A percentile compares a stretch with the other conserved stretches of the same genome.
These are phyloP conservation scores for Cryptococcus sp. DNA, from an alignment of 1,284 basidiomycete species.

Conservation along the genomic window DNA sequence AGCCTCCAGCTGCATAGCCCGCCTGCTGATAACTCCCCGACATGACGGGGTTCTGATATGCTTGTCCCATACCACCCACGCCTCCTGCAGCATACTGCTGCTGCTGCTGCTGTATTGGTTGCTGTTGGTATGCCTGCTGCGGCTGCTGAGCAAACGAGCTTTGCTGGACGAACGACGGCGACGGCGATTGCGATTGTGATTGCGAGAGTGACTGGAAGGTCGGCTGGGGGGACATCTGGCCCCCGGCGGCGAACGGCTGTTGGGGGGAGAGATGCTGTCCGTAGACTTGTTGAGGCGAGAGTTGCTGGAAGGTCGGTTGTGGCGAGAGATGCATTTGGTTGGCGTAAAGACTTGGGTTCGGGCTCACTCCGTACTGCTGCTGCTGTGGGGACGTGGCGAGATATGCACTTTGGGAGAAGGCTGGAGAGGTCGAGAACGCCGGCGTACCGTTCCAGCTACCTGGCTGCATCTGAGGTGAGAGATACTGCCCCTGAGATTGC, in stretches of 20 bases:
- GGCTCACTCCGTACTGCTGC: slow-evolving; percentile 3
- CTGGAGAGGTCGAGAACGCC: not conserved
- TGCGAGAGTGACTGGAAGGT: slow-evolving; percentile 1
- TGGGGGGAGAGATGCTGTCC: slow-evolving; percentile 1
- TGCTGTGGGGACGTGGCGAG: slow-evolving; percentile 2
- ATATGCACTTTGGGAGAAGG: too few species aligned
- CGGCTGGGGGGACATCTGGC: not conserved
- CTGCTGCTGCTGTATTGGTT: slow-evolving; percentile 7
- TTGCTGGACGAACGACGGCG: slow-evolving; percentile 6
- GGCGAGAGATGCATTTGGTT: not conserved
- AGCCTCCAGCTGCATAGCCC: too few species aligned
- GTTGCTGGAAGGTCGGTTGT: not conserved
- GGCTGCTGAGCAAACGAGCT: slow-evolving; percentile 1
- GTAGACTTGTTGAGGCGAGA: not conserved
- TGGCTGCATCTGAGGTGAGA: not conserved
- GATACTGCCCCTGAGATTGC: not conserved
- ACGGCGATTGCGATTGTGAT: not conserved
- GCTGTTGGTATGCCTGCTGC: slow-evolving; percentile 7
- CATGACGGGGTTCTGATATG: too few species aligned
- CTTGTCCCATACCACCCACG: too few species aligned
- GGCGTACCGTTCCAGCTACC: slow-evolving; percentile 1
- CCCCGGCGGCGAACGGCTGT: not conserved
- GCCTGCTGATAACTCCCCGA: too few species aligned
- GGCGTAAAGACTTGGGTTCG: not conserved
- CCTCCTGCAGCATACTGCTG: not conserved